A percentile compares a stretch with the other conserved stretches of the same genome.
Conservation (phyloP, 176 grass and related monocot species). For the Raddia guianensis region DNA sequence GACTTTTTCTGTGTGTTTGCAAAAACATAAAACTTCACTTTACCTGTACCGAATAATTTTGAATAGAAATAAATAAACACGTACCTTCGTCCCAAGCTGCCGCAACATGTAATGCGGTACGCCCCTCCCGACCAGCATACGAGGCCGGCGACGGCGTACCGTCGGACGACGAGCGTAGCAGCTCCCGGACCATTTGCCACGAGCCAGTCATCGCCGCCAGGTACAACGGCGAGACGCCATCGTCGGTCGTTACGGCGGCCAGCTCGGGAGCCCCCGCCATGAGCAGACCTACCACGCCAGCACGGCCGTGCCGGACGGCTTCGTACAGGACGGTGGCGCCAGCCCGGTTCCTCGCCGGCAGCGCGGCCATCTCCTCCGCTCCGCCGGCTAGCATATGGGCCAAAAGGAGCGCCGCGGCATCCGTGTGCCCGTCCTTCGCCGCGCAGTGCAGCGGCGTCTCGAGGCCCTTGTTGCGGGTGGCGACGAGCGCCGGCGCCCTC, state of each 20-base stretch:
- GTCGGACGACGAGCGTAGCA: background rate
- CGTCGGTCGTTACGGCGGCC: background rate
- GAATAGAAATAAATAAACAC: no score
- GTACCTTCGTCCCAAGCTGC: background rate
- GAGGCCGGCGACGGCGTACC: background rate
- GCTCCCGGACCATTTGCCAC: background rate
- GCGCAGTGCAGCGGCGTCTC: slow-evolving; percentile 62
- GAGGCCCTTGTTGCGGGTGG: background rate
- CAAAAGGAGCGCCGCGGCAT: background rate
- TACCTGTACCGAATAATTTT: background rate
- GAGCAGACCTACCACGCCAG: background rate
- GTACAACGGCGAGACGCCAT: slow-evolving; percentile 44
- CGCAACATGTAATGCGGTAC: slow-evolving; percentile 48
- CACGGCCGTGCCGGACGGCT: slow-evolving; percentile 18
- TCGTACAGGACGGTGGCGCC: slow-evolving; percentile 48
- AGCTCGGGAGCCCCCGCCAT: slow-evolving; percentile 5
- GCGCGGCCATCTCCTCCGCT: background rate
- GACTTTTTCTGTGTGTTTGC: background rate
- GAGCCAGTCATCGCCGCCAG: slow-evolving; percentile 16
- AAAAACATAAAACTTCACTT: background rate
- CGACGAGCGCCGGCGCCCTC: background rate
- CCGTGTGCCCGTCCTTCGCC: slow-evolving; percentile 17
- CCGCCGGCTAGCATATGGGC: background rate
- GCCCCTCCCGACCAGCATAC: slow-evolving; percentile 31
- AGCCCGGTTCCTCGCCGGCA: slow-evolving; percentile 8